phyloP scores from a whole-genome alignment of 2,329 filamentous ascomycete genomes.

The Aspergillus spinulosporus region DNA sequence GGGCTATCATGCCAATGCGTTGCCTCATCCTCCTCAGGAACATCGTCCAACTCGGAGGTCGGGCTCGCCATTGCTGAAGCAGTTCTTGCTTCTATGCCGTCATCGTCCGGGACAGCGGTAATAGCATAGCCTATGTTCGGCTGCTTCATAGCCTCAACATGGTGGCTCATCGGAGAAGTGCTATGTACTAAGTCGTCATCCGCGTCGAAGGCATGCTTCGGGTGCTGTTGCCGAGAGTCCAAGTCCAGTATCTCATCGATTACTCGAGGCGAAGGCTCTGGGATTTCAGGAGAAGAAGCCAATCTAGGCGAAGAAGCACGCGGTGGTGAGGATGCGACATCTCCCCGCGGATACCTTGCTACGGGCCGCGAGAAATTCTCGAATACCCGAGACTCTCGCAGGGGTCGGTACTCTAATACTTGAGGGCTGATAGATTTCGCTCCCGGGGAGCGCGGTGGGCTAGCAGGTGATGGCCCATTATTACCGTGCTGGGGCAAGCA shows the following conservation, averaged over 20 bases:
- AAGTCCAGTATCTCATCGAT: slow-evolving; percentile 44
- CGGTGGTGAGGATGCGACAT: slow-evolving; percentile 43
- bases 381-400: slow-evolving; percentile 41
- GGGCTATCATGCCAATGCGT: slow-evolving; percentile 35
- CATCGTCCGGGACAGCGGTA: slow-evolving; percentile 45
- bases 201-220: slow-evolving; percentile 33
- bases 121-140: slow-evolving; percentile 40
- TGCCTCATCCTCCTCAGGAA: slow-evolving; percentile 49
- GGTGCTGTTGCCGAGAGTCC: slow-evolving; percentile 30
- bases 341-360: slow-evolving; percentile 42
- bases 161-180: slow-evolving; percentile 21
- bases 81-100: slow-evolving; percentile 37
- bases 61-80: slow-evolving; percentile 45
- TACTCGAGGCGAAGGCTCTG: slow-evolving; percentile 40
- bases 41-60: slow-evolving; percentile 44
- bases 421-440: slow-evolving; percentile 28
- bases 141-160: slow-evolving; percentile 31
- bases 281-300: slow-evolving; percentile 30
- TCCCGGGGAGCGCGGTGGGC: slow-evolving; percentile 34
- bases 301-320: slow-evolving; percentile 38
- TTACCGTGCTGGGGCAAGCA: slow-evolving; percentile 26
- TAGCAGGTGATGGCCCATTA: slow-evolving; percentile 25
- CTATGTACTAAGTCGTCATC: slow-evolving; percentile 17
- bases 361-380: slow-evolving; percentile 60
- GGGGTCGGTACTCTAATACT: slow-evolving; percentile 23